Conservation (phyloP, 257 asterid species). For the Solanum sitiens region DNA sequence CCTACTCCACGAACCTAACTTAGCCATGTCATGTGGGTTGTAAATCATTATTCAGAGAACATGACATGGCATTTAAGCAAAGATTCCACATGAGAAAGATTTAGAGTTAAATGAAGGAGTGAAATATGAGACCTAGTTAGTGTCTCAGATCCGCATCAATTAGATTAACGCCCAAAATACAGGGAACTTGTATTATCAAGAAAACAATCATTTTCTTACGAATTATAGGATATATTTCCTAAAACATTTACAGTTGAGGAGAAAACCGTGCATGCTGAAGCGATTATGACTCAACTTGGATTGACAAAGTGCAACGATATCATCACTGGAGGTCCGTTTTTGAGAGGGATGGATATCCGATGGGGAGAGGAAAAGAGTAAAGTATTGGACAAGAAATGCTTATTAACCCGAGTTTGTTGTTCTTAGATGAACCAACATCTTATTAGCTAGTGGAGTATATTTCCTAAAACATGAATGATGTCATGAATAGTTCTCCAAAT, state of each 20-base stretch:
- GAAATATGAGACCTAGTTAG: not conserved
- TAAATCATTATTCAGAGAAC: slow-evolving; percentile 2
- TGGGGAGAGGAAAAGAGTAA: too few species aligned
- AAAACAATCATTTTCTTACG: not conserved
- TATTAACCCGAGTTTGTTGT: too few species aligned
- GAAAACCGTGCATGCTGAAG: too few species aligned
- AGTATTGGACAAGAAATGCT: too few species aligned
- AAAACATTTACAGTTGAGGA: too few species aligned
- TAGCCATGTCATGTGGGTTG: slow-evolving; percentile 27
- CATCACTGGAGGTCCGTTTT: too few species aligned
- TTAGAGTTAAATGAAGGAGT: not conserved
- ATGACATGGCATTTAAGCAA: not conserved
- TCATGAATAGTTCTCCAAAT: not conserved
- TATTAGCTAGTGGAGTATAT: not conserved
- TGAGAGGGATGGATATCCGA: too few species aligned
- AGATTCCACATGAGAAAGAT: not conserved
- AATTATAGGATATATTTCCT: too few species aligned
- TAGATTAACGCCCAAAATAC: slow-evolving; percentile 67
- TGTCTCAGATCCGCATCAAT: slow-evolving; percentile 55
- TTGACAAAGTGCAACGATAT: too few species aligned
- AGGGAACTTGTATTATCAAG: slow-evolving; percentile 54
- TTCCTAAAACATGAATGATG: not conserved
- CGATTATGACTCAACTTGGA: too few species aligned
- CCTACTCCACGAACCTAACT: slow-evolving; percentile 16
- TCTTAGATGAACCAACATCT: not conserved